Conservation (phyloP, 176 grass and related monocot species). For the Musa itinerans region DNA sequence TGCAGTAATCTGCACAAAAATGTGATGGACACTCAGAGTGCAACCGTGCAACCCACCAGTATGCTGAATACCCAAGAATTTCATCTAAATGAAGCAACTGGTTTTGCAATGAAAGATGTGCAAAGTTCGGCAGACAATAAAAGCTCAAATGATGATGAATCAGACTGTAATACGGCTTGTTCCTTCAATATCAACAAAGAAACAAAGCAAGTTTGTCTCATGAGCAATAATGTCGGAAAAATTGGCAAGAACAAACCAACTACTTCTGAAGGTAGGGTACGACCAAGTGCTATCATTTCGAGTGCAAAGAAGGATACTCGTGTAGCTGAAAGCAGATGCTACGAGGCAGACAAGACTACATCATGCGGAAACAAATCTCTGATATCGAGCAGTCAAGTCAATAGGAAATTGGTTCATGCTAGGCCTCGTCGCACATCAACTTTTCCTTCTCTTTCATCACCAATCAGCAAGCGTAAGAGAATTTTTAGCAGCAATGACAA, state of each 20-base stretch:
- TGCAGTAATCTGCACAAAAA: background rate
- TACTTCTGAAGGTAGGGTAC: background rate
- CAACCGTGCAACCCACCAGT: background rate
- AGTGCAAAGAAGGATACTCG: background rate
- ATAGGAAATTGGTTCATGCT: background rate
- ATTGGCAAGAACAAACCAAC: background rate
- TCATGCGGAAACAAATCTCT: background rate
- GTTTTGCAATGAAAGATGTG: background rate
- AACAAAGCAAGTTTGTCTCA: background rate
- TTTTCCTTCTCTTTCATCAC: background rate
- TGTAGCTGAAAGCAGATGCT: background rate
- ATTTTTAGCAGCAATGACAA: background rate
- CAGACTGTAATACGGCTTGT: slow-evolving; percentile 6
- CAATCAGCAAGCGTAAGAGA: background rate
- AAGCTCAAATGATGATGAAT: background rate
- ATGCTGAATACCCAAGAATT: background rate
- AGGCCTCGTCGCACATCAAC: background rate
- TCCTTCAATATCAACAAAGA: slow-evolving; percentile 5
- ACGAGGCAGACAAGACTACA: background rate
- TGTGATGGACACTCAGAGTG: background rate
- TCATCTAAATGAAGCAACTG: background rate
- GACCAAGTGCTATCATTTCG: background rate
- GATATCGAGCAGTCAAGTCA: background rate
- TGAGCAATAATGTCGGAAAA: background rate
- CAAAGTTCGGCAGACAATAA: background rate